These are phyloP conservation scores for Barnettozyma californica DNA, from an alignment of 805 yeast genomes.

Conservation along the genomic window DNA sequence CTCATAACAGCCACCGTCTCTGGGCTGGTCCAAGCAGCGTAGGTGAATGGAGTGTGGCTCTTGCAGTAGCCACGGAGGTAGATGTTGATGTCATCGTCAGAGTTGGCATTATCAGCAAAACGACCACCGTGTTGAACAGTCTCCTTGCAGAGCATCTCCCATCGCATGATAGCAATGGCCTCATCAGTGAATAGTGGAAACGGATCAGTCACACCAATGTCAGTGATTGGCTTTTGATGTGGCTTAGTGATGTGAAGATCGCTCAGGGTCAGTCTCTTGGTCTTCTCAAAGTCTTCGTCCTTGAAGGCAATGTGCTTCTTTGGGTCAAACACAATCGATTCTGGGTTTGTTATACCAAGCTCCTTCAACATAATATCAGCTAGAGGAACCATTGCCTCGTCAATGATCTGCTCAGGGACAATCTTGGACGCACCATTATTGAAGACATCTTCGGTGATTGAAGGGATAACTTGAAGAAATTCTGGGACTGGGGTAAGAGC, in stretches of 20 bases:
- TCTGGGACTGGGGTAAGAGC: neutral
- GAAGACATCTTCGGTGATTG: constrained; percentile 10
- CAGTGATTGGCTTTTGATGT: constrained; percentile 43
- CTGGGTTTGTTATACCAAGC: constrained; percentile 24
- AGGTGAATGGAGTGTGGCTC: constrained; percentile 43
- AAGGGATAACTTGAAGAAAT: constrained; percentile 3
- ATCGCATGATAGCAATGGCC: constrained; percentile 53
- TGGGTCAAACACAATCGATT: constrained; percentile 31
- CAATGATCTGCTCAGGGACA: constrained; percentile 8
- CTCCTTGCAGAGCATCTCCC: constrained; percentile 45
- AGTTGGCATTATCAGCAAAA: constrained; percentile 36
- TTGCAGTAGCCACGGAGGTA: constrained; percentile 46
- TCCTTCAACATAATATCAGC: constrained; percentile 1
- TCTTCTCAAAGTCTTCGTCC: constrained; percentile 32
- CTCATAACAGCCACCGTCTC: constrained; percentile 47
- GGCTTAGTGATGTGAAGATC: constrained; percentile 40
- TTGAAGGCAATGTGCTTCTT: constrained; percentile 33
- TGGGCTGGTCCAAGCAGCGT: constrained; percentile 57
- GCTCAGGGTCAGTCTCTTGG: constrained; percentile 38
- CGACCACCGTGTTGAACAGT: constrained; percentile 41
- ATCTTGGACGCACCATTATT: constrained; percentile 1
- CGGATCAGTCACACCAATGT: constrained; percentile 53
- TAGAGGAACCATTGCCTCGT: constrained; percentile 5
- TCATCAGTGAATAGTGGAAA: constrained; percentile 58
- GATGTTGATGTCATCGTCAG: constrained; percentile 39